Conservation (phyloP, 2,329 filamentous ascomycete genomes). For the Mariannaea sp. region DNA sequence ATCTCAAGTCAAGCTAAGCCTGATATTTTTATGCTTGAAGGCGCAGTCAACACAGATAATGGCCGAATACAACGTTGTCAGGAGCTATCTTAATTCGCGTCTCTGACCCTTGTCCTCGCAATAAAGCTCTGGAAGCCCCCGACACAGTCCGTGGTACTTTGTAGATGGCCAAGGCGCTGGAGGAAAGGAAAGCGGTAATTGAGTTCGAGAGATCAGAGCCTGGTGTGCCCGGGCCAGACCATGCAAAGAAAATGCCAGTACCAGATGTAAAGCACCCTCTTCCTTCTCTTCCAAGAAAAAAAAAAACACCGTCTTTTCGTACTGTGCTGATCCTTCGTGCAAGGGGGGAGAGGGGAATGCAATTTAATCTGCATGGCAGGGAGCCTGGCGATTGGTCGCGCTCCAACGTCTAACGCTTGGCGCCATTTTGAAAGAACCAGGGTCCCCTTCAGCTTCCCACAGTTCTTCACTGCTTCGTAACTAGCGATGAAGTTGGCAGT, state of each 20-base stretch:
- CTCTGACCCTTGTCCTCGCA: constrained; percentile 1
- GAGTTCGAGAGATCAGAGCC: constrained; percentile 13
- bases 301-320: constrained; percentile 10
- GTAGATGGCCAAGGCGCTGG: not conserved
- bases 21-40: not conserved
- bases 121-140: not conserved
- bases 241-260: too few relatives aligned
- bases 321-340: too few relatives aligned
- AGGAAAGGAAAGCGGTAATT: not conserved
- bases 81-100: not conserved
- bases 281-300: not conserved
- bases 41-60: not conserved
- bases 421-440: constrained; percentile 19
- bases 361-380: constrained; percentile 36
- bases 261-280: too few relatives aligned
- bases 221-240: too few relatives aligned
- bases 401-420: constrained; percentile 20
- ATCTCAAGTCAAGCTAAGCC: not conserved
- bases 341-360: constrained; percentile 18
- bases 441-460: constrained; percentile 14
- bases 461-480: too few relatives aligned
- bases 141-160: too few relatives aligned
- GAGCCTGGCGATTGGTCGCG: constrained; percentile 29
- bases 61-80: constrained; percentile 11
- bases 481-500: too few relatives aligned